Conservation (phyloP, 129 eudicot species). For the Scalesia atractyloides region DNA sequence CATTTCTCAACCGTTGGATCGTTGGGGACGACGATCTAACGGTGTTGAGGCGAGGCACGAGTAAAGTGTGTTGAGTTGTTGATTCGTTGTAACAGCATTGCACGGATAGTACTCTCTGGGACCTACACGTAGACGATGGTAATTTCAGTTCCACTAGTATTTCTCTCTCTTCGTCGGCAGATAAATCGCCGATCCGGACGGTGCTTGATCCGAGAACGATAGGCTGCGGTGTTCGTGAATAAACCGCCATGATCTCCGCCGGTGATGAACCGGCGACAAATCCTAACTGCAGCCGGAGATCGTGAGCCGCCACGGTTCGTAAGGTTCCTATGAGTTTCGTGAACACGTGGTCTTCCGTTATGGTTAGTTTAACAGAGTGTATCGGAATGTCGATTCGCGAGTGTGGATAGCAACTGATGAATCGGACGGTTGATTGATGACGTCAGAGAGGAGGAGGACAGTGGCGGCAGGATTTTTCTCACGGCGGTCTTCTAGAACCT, state of each 20-base stretch:
- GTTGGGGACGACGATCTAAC: conserved; percentile 57
- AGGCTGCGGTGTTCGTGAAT: conserved; percentile 54
- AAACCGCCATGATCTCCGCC: conserved; percentile 65
- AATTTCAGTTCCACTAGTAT: conserved; percentile 63
- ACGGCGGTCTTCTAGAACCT: conserved; percentile 80
- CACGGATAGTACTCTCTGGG: conserved; percentile 71
- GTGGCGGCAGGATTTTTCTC: conserved; percentile 61
- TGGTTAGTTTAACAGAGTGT: conserved; percentile 40
- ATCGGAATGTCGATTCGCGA: conserved; percentile 52
- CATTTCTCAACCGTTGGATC: conserved; percentile 66
- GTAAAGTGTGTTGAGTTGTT: conserved; percentile 49
- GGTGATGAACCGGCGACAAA: conserved; percentile 56
- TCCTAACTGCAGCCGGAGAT: conserved; percentile 56
- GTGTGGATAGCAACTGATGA: conserved; percentile 39
- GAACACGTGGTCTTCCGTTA: conserved; percentile 30
- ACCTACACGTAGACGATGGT: conserved; percentile 53
- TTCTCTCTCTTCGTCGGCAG: conserved; percentile 74
- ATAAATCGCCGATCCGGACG: conserved; percentile 55
- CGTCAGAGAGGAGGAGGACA: conserved; percentile 63
- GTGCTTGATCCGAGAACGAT: conserved; percentile 52
- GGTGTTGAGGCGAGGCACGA: conserved; percentile 63
- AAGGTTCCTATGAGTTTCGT: conserved; percentile 42
- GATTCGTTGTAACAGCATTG: conserved; percentile 70
- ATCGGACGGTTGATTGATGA: conserved; percentile 29
- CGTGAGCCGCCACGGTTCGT: conserved; percentile 54